A percentile compares a stretch with the other conserved stretches of the same genome.
phyloP scores from a whole-genome alignment of 345 rosid genomes.

The Litchi chinensis region DNA sequence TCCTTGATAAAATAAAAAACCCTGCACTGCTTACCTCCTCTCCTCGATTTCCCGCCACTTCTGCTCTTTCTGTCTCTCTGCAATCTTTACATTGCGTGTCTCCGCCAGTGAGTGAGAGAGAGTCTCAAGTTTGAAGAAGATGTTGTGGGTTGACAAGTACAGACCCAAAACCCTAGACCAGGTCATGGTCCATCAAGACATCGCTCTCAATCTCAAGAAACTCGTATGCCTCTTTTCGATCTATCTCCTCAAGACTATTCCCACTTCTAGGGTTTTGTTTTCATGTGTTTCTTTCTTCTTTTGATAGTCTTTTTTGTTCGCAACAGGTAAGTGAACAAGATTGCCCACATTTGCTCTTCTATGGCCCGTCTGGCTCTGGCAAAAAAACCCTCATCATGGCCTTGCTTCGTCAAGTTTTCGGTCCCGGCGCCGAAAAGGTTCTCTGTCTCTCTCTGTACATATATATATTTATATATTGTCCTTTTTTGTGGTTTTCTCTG shows the following conservation, averaged over 20 bases:
- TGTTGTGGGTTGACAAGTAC: slow-evolving; percentile 99
- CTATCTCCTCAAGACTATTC: neutral
- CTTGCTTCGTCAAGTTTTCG: slow-evolving; percentile 79
- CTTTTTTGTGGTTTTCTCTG: neutral
- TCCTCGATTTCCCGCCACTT: slow-evolving; percentile 30
- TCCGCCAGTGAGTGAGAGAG: neutral
- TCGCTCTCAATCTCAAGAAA: slow-evolving; percentile 87
- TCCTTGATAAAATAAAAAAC: slow-evolving; percentile 8
- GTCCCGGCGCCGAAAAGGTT: slow-evolving; percentile 79
- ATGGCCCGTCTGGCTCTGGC: slow-evolving; percentile 96
- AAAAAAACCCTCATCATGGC: slow-evolving; percentile 99
- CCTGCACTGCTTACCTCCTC: neutral
- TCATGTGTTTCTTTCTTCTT: neutral
- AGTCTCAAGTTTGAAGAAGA: slow-evolving; percentile 28
- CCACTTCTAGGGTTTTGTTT: slow-evolving; percentile 8
- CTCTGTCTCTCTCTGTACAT: too few species aligned
- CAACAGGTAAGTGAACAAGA: slow-evolving; percentile 86
- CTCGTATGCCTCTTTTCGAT: slow-evolving; percentile 45
- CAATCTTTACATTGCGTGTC: neutral
- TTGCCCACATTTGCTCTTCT: slow-evolving; percentile 95
- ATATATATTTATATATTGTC: too few species aligned
- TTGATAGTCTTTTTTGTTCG: neutral
- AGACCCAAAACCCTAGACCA: slow-evolving; percentile 89
- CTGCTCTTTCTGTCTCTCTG: neutral
- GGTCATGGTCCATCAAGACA: slow-evolving; percentile 74